A percentile compares a stretch with the other conserved stretches of the same genome.
Evolutionary conservation across 208 protist species (phyloP).

Genomic region (Plasmodiophora brassicae): DNA sequence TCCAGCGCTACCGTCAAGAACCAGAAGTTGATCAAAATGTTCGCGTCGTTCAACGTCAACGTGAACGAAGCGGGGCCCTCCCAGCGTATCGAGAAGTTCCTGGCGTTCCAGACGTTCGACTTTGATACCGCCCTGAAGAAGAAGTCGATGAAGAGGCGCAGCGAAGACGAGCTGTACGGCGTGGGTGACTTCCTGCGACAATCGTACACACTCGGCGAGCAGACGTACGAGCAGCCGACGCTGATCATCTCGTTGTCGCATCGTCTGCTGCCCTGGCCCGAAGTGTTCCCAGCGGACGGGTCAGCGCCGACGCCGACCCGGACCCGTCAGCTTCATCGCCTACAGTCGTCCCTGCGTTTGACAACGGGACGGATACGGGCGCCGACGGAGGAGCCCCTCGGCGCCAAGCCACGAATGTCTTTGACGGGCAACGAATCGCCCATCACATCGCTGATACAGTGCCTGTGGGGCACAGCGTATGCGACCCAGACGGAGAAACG

Average conservation of each 20-base stretch:
- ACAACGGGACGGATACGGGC: neutral
- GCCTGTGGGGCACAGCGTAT: neutral
- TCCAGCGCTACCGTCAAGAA: neutral
- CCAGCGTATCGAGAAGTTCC: neutral
- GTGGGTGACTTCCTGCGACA: neutral
- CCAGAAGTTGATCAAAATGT: constrained; percentile 6
- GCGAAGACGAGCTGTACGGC: neutral
- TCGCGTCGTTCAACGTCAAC: neutral
- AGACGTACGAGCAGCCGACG: neutral
- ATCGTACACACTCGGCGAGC: neutral
- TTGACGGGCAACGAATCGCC: neutral
- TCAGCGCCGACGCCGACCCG: neutral
- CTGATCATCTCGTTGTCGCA: neutral
- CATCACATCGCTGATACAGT: neutral
- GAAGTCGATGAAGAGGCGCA: neutral
- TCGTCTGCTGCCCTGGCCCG: neutral
- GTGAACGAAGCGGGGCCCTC: neutral
- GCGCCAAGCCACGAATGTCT: too few species aligned
- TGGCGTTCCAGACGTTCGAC: neutral
- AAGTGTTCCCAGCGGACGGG: neutral
- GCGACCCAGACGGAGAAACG: neutral
- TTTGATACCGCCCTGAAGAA: constrained; percentile 12
- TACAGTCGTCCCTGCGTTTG: neutral
- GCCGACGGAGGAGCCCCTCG: too few species aligned
- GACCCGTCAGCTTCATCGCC: neutral